These are phyloP conservation scores for Neocucurbitaria cava DNA, from an alignment of 2,329 filamentous ascomycete genomes.

Conservation along the genomic window DNA sequence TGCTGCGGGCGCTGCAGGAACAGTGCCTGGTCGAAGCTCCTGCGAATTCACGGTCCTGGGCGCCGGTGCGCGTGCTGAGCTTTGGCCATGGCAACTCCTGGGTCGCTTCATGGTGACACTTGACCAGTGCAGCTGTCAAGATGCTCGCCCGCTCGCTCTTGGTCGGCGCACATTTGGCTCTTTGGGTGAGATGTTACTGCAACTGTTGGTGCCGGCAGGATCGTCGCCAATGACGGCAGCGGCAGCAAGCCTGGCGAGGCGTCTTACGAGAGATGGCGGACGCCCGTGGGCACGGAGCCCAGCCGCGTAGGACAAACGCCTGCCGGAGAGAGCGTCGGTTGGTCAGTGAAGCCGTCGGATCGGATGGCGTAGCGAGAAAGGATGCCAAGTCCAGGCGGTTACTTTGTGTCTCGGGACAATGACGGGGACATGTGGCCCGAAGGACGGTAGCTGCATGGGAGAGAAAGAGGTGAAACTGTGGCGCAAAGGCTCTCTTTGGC, in stretches of 20 bases:
- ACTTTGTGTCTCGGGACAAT: slow-evolving; percentile 18
- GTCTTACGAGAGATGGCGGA: slow-evolving; percentile 18
- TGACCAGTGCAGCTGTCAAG: slow-evolving; percentile 10
- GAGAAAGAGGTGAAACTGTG: slow-evolving; percentile 7
- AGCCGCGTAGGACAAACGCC: neutral
- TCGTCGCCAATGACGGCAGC: slow-evolving; percentile 11
- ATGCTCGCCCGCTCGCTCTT: slow-evolving; percentile 4
- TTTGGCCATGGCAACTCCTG: slow-evolving; percentile 14
- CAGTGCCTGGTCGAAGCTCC: neutral
- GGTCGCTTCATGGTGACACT: slow-evolving; percentile 14
- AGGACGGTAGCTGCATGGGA: slow-evolving; percentile 23
- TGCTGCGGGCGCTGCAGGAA: slow-evolving; percentile 20
- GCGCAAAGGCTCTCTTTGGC: slow-evolving; percentile 2
- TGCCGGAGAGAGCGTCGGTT: slow-evolving; percentile 15
- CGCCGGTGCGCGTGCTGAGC: slow-evolving; percentile 10
- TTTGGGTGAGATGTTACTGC: slow-evolving; percentile 14
- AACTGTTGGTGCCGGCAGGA: slow-evolving; percentile 11
- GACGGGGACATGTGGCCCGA: no score
- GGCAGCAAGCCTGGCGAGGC: slow-evolving; percentile 8
- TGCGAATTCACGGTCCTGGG: slow-evolving; percentile 3
- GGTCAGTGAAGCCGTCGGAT: slow-evolving; percentile 26
- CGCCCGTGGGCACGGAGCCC: slow-evolving; percentile 5
- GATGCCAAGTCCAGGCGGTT: slow-evolving; percentile 19
- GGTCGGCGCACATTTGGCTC: slow-evolving; percentile 4
- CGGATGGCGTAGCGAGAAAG: slow-evolving; percentile 10